Conservation (phyloP, 164 flowering plant species). For the Vitis riparia region DNA sequence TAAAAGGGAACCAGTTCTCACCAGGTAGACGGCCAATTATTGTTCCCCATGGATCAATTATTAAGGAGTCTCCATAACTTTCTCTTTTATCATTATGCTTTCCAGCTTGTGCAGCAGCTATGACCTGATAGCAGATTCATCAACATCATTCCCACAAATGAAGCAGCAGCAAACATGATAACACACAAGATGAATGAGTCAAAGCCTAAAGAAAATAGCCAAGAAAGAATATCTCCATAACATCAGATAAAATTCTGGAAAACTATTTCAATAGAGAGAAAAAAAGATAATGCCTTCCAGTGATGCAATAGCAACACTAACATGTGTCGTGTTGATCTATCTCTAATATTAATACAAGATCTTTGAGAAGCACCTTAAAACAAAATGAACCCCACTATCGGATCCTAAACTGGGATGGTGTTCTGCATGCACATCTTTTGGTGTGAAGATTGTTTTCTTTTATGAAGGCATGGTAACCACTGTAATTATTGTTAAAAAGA, state of each 20-base stretch:
- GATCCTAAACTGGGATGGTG: neutral
- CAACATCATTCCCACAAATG: constrained; percentile 3
- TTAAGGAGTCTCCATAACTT: constrained; percentile 81
- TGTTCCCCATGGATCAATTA: constrained; percentile 96
- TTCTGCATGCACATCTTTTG: neutral
- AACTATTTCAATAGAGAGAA: neutral
- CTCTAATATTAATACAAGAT: neutral
- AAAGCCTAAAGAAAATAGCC: neutral
- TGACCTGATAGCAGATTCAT: constrained; percentile 46
- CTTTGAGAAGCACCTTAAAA: neutral
- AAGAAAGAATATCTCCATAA: neutral
- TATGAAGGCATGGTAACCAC: too few relatives aligned
- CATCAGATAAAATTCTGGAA: too few relatives aligned
- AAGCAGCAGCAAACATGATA: neutral
- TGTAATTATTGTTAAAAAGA: too few relatives aligned
- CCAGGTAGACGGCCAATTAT: constrained; percentile 76
- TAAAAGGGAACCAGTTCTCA: constrained; percentile 20
- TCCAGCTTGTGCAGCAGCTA: constrained; percentile 90
- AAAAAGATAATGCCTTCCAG: neutral
- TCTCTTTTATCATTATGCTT: constrained; percentile 81
- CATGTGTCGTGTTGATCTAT: neutral
- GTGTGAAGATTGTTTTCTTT: neutral
- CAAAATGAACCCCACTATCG: neutral
- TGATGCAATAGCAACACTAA: neutral
- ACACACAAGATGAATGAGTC: neutral